phyloP scores from a whole-genome alignment of 2,329 filamentous ascomycete species.

The Botrytis sinoallii region DNA sequence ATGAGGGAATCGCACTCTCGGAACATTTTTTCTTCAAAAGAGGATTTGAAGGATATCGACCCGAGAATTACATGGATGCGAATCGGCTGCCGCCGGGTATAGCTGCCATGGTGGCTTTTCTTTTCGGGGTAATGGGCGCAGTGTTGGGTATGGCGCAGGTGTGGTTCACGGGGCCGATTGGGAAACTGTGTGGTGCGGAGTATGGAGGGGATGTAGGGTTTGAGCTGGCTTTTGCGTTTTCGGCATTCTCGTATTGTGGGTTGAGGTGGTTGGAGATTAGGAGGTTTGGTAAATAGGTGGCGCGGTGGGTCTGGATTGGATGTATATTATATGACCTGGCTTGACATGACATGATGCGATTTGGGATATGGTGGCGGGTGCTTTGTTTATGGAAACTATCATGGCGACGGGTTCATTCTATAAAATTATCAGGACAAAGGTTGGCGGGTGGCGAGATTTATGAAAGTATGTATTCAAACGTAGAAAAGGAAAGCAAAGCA shows the following conservation, averaged over 20 bases:
- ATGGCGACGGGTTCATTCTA: neutral
- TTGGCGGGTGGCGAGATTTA: neutral
- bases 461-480: neutral
- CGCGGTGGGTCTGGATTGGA: neutral
- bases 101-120: slow-evolving; percentile 61
- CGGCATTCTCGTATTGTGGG: slow-evolving; percentile 49
- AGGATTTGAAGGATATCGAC: slow-evolving; percentile 57
- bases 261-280: slow-evolving; percentile 44
- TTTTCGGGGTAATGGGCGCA: slow-evolving; percentile 62
- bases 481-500: neutral
- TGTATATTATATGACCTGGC: neutral
- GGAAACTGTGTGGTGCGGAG: slow-evolving; percentile 41
- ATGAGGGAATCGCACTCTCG: slow-evolving; percentile 53
- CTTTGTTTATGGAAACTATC: neutral
- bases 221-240: slow-evolving; percentile 63
- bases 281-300: slow-evolving; percentile 40
- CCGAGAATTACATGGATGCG: slow-evolving; percentile 56
- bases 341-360: neutral
- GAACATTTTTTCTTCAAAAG: slow-evolving; percentile 58
- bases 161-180: slow-evolving; percentile 68
- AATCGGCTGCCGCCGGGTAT: slow-evolving; percentile 59
- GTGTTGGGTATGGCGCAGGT: slow-evolving; percentile 67
- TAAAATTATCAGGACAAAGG: neutral
- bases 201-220: slow-evolving; percentile 58
- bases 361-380: neutral